Evolutionary conservation across 2,329 filamentous ascomycete genomes (phyloP).

Genomic region (Venturia carpophila): DNA sequence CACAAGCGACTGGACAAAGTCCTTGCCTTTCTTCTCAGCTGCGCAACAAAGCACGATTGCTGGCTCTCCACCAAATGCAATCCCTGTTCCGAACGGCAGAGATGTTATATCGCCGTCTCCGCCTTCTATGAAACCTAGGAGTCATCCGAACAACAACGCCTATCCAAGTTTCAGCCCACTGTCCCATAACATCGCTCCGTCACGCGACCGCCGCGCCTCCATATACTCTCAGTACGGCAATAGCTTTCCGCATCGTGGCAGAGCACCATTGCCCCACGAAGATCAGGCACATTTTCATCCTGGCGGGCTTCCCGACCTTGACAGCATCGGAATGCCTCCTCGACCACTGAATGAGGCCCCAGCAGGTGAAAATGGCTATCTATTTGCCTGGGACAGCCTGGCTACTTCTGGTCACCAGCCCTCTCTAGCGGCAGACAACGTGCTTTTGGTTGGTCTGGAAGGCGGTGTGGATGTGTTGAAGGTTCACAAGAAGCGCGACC

Average conservation of each 20-base stretch:
- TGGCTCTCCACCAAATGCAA: constrained; percentile 17
- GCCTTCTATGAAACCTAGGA: constrained; percentile 32
- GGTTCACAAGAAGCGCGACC: constrained; percentile 58
- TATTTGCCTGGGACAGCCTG: constrained; percentile 73
- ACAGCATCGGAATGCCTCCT: constrained; percentile 36
- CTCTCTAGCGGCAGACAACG: constrained; percentile 47
- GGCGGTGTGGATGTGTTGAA: constrained; percentile 70
- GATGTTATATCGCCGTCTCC: constrained; percentile 21
- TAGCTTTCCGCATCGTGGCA: constrained; percentile 39
- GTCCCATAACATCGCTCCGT: constrained; percentile 26
- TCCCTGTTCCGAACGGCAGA: constrained; percentile 9
- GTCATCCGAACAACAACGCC: constrained; percentile 41
- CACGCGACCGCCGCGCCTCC: constrained; percentile 41
- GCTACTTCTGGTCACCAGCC: constrained; percentile 39
- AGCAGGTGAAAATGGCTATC: constrained; percentile 59
- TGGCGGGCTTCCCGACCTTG: constrained; percentile 58
- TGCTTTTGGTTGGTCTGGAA: constrained; percentile 70
- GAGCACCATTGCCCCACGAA: constrained; percentile 65
- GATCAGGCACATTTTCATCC: constrained; percentile 67
- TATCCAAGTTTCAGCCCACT: constrained; percentile 37
- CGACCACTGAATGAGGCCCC: constrained; percentile 28
- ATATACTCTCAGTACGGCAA: constrained; percentile 43
- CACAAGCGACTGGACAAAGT: constrained; percentile 20
- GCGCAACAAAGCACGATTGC: constrained; percentile 9
- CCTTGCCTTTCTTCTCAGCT: constrained; percentile 19